These are phyloP conservation scores for Camelina sativa DNA, from an alignment of 345 rosid species.

Conservation along the genomic window DNA sequence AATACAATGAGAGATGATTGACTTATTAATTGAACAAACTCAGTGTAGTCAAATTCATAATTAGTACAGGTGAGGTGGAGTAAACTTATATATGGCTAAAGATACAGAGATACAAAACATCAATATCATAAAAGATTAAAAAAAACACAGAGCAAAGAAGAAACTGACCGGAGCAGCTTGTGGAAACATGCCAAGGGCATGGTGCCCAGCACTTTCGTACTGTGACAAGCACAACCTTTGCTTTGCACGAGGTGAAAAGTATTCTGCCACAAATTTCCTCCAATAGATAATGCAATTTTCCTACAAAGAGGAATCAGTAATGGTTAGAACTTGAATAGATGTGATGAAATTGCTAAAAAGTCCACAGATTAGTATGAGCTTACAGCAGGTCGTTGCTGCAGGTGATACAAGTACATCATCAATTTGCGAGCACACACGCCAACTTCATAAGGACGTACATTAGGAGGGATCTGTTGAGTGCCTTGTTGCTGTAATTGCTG, in stretches of 20 bases:
- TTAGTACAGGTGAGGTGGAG: not conserved
- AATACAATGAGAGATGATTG: conserved; percentile 8
- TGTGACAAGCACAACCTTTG: conserved; percentile 91
- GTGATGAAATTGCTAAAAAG: not conserved
- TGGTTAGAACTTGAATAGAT: conserved; percentile 2
- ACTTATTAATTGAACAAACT: not conserved
- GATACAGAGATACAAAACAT: conserved; percentile 1
- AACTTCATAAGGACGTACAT: conserved; percentile 73
- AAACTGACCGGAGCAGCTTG: conserved; percentile 88
- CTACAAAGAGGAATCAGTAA: conserved; percentile 49
- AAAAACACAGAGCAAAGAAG: not conserved
- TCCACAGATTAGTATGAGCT: conserved; percentile 40
- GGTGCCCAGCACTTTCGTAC: conserved; percentile 83
- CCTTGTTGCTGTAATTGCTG: conserved; percentile 80
- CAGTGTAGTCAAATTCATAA: not conserved
- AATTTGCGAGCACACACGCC: conserved; percentile 91
- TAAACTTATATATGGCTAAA: not conserved
- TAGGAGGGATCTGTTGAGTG: conserved; percentile 58
- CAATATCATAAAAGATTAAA: conserved; percentile 17
- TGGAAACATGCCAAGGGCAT: conserved; percentile 93
- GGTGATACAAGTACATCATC: conserved; percentile 96
- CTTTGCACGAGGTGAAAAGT: conserved; percentile 94
- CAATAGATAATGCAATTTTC: conserved; percentile 89
- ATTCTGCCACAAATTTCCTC: conserved; percentile 93
- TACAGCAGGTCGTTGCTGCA: conserved; percentile 81